Evolutionary conservation across 129 eudicot genomes (phyloP).

Genomic region (Helianthus tuberosus): DNA sequence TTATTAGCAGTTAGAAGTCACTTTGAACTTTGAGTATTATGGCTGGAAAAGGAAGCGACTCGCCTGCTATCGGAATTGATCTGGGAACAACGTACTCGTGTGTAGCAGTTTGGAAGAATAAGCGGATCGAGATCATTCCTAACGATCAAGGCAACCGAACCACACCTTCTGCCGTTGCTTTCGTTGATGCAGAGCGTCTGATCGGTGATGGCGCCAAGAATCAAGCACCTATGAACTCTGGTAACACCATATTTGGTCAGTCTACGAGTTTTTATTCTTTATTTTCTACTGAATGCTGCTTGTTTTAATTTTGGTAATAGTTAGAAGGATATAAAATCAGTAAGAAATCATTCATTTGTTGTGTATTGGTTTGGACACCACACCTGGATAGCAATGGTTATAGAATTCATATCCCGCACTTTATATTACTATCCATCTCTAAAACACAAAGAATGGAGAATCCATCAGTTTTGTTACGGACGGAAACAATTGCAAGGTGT

Average conservation of each 20-base stretch:
- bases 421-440: too few species aligned
- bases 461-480: too few species aligned
- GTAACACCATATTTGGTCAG: constrained; percentile 21
- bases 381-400: too few species aligned
- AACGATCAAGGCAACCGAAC: constrained; percentile 36
- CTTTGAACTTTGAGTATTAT: not conserved
- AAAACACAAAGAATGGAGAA: too few species aligned
- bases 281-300: not conserved
- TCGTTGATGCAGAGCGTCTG: constrained; percentile 10
- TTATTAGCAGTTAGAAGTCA: not conserved
- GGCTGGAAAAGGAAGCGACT: not conserved
- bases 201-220: constrained; percentile 29
- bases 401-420: too few species aligned
- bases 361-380: too few species aligned
- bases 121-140: constrained; percentile 23
- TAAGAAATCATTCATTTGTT: too few species aligned
- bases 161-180: constrained; percentile 23
- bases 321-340: too few species aligned
- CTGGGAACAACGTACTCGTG: constrained; percentile 31
- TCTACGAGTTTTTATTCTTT: not conserved
- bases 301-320: not conserved
- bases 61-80: constrained; percentile 20
- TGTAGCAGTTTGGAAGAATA: constrained; percentile 21
- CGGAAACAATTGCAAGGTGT: too few species aligned
- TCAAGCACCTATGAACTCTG: constrained; percentile 20